phyloP scores from a whole-genome alignment of 1,284 basidiomycete genomes.

The Tylopilus orsonianus region DNA sequence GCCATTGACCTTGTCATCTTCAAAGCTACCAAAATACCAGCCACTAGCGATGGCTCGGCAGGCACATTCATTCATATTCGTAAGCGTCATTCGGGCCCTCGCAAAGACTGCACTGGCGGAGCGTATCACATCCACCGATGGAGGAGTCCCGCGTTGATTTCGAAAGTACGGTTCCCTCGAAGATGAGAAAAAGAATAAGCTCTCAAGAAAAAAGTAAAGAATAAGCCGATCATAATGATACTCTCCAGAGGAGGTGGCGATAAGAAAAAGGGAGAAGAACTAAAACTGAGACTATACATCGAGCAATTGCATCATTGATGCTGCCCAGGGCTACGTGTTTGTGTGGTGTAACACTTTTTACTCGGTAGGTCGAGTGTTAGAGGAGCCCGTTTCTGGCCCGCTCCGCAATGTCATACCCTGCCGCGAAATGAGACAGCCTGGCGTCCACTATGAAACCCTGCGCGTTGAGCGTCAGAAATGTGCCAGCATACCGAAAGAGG shows the following conservation, averaged over 20 bases:
- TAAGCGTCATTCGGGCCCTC: slow-evolving; percentile 90
- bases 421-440: slow-evolving; percentile 69
- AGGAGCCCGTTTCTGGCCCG: slow-evolving; percentile 24
- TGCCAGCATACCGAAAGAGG: neutral
- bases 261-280: slow-evolving; percentile 90
- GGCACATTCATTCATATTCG: slow-evolving; percentile 83
- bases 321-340: neutral
- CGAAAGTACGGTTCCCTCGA: slow-evolving; percentile 92
- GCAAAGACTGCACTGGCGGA: slow-evolving; percentile 97
- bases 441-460: slow-evolving; percentile 80
- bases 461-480: slow-evolving; percentile 4
- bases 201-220: slow-evolving; percentile 85
- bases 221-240: slow-evolving; percentile 95
- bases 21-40: slow-evolving; percentile 64
- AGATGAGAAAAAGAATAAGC: slow-evolving; percentile 85
- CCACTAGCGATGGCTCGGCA: slow-evolving; percentile 44
- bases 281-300: slow-evolving; percentile 71
- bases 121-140: slow-evolving; percentile 87
- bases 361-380: neutral
- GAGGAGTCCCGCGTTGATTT: slow-evolving; percentile 90
- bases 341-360: neutral
- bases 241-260: slow-evolving; percentile 71
- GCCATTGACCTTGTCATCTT: slow-evolving; percentile 76
- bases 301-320: slow-evolving; percentile 48
- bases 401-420: slow-evolving; percentile 62